A percentile compares a stretch with the other conserved stretches of the same genome.
Evolutionary conservation across 2,329 filamentous ascomycete species (phyloP).

Genomic region (Fusarium abutilonis): DNA sequence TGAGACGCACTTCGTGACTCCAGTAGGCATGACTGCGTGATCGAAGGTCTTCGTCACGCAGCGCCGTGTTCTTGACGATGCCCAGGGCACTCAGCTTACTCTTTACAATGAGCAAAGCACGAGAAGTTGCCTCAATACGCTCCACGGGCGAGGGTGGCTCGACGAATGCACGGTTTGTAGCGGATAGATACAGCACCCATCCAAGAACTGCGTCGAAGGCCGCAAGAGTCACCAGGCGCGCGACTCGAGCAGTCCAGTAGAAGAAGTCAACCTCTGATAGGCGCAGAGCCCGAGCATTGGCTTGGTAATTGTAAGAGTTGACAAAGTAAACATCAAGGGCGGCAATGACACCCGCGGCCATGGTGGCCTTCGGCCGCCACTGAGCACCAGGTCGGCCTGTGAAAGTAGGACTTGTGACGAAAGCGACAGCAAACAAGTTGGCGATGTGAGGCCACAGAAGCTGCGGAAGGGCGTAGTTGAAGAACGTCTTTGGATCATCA

Average conservation of each 20-base stretch:
- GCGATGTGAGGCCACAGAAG: constrained; percentile 80
- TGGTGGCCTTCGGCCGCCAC: constrained; percentile 77
- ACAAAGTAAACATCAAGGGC: constrained; percentile 73
- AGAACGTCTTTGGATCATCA: constrained; percentile 75
- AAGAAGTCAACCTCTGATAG: constrained; percentile 74
- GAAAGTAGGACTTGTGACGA: constrained; percentile 75
- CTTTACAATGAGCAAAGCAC: constrained; percentile 66
- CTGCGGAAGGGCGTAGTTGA: constrained; percentile 81
- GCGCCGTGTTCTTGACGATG: constrained; percentile 81
- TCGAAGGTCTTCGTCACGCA: constrained; percentile 77
- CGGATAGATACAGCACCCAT: constrained; percentile 75
- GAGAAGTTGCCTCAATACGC: constrained; percentile 69
- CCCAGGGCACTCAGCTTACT: constrained; percentile 77
- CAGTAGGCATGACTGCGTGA: constrained; percentile 77
- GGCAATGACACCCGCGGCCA: constrained; percentile 68
- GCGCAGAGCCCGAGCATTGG: constrained; percentile 70
- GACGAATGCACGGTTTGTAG: constrained; percentile 82
- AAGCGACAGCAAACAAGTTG: constrained; percentile 76
- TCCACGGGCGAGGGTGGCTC: constrained; percentile 69
- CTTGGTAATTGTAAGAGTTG: constrained; percentile 70
- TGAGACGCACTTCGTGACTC: constrained; percentile 77
- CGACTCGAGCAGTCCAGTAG: constrained; percentile 73
- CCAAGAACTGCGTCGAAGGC: constrained; percentile 71
- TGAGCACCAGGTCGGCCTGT: constrained; percentile 69
- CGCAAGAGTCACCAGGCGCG: constrained; percentile 72